Base-by-base conservation (phyloP, 495 filamentous ascomycete species). In the Eremomyces bilateralis region DNA sequence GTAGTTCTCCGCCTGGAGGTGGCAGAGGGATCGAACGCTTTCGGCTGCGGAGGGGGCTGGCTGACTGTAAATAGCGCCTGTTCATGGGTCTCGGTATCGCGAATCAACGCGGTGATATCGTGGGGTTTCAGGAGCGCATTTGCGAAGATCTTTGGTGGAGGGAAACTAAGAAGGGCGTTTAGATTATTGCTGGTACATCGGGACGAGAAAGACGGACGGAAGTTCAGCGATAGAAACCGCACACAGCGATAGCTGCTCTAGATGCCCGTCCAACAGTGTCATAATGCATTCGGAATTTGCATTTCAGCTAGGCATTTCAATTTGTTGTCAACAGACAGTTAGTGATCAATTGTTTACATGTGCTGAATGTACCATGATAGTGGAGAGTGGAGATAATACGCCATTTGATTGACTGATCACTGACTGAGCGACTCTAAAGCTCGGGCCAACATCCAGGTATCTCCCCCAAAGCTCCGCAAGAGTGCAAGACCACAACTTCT, bases 21-120 rank as follows among this genome's bases (percentile, higher is more conserved):
- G 47, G 50, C 39, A 47, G 61, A 13, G 49, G 54, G 43, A 22
- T 49, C 46, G 21, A 43, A 42, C n/a, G 43, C 35, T 48, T 53
- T 40, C 15, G 45, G 45, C 37, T 53, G 45, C 0, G 67, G 60
- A 1, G 64, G 62, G 0, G 79, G 62, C 0, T 80, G 70, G 4
- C 83, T 80, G 5, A 90, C 71, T 22, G 84, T 83, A 59, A 97
- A 97, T 3, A 97, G 67, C 11, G 84, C 90, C 44, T 85, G 76
- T 56, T 97, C 88, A 58, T 97, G 88, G 13, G 72, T 59, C 56
- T 97, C 88, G 20, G 85, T 94, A 53, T 97, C 88, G 37, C 88
- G 78, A 44, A 97, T 94, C 11, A 97, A 53, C 8, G 81, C 66
- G 6, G 90, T 94, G 44, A 97, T 94, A 52, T 97, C 88, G 47